Percentiles rank a stretch among this genome's conserved stretches.
These are phyloP conservation scores for Zea mays DNA, from an alignment of 176 grass and related monocot genomes.

Conservation along the genomic window Zm-B73-REFERENCE-NAM-5.0 NC_050100.1:57607501-57608000, in stretches of 20 bases:
- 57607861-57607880: not conserved
- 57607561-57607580: slow-evolving; percentile 19
- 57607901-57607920: slow-evolving; percentile 44
- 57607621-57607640: slow-evolving; percentile 18
- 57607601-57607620: slow-evolving; percentile 52
- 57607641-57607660: slow-evolving; percentile 2
- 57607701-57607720: slow-evolving; percentile 39
- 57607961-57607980: slow-evolving; percentile 31
- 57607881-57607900: slow-evolving; percentile 28
- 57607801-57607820: slow-evolving; percentile 21
- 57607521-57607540: slow-evolving; percentile 48
- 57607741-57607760: slow-evolving; percentile 32
- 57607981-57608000: slow-evolving; percentile 36
- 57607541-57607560: slow-evolving; percentile 25
- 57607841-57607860: slow-evolving; percentile 20
- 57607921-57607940: slow-evolving; percentile 40
- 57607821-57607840: slow-evolving; percentile 29
- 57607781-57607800: slow-evolving; percentile 50
- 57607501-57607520: slow-evolving; percentile 50
- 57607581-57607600: slow-evolving; percentile 35
- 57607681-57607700: slow-evolving; percentile 45
- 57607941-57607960: slow-evolving; percentile 47
- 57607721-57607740: slow-evolving; percentile 28
- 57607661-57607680: slow-evolving; percentile 30
- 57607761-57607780: slow-evolving; percentile 54